These are phyloP conservation scores for Botrytis hyacinthi DNA, from an alignment of 2,329 filamentous ascomycete genomes.

Conservation along the genomic window DNA sequence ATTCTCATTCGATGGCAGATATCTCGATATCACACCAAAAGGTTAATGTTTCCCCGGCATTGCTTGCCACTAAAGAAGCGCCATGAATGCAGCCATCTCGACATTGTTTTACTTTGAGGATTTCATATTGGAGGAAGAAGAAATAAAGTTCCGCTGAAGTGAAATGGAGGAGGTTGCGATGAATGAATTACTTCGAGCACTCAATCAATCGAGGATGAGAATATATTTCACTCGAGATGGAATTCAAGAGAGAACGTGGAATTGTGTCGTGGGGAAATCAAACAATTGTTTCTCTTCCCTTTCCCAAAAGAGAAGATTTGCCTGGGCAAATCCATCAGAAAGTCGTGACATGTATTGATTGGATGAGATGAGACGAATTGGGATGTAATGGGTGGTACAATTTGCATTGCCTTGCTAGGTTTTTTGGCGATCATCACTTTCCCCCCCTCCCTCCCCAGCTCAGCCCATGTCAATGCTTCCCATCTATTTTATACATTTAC, in stretches of 20 bases:
- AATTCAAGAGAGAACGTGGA: not conserved
- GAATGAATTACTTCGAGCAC: not conserved
- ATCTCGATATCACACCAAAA: not conserved
- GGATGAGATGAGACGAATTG: not conserved
- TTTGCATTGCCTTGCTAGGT: slow-evolving; percentile 6
- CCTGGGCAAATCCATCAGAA: not conserved
- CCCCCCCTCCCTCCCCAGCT: not conserved
- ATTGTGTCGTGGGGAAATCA: not conserved
- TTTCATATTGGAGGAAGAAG: not conserved
- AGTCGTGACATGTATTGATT: slow-evolving; percentile 12
- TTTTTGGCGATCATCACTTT: slow-evolving; percentile 1
- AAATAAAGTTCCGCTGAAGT: not conserved
- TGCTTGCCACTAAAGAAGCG: slow-evolving; percentile 17
- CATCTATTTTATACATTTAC: not conserved
- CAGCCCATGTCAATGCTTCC: slow-evolving; percentile 15
- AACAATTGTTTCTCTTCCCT: not conserved
- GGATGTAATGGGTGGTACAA: not conserved
- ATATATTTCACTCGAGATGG: not conserved
- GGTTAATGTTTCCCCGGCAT: slow-evolving; percentile 13
- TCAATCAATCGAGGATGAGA: not conserved
- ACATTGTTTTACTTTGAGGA: not conserved
- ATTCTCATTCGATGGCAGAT: slow-evolving; percentile 6
- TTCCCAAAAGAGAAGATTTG: not conserved
- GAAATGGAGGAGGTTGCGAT: not conserved
- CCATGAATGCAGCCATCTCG: slow-evolving; percentile 18